phyloP scores from a whole-genome alignment of 345 rosid genomes.

The Geranium rotundifolium region DNA sequence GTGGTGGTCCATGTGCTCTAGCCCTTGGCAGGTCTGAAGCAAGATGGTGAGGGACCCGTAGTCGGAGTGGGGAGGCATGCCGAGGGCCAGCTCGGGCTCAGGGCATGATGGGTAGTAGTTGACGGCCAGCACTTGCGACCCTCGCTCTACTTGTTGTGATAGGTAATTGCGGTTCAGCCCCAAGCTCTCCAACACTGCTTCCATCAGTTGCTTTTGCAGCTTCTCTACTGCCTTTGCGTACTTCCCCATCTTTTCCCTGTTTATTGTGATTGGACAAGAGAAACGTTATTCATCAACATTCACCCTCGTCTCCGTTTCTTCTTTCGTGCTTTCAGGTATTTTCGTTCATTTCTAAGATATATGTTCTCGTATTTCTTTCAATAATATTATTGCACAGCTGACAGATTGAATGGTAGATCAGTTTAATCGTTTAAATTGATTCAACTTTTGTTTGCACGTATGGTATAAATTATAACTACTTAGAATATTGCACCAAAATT shows the following conservation, averaged over 20 bases:
- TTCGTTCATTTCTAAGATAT: too few relatives aligned
- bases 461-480: too few relatives aligned
- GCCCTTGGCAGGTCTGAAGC: conserved; percentile 12
- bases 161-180: conserved; percentile 20
- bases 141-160: conserved; percentile 9
- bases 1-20: conserved; percentile 21
- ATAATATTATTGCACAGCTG: too few relatives aligned
- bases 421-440: too few relatives aligned
- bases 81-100: conserved; percentile 26
- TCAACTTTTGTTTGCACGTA: too few relatives aligned
- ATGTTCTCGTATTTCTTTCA: too few relatives aligned
- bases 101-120: conserved; percentile 34
- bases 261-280: too few relatives aligned
- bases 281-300: too few relatives aligned
- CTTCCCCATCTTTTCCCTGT: conserved; percentile 16
- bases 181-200: conserved; percentile 22
- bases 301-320: too few relatives aligned
- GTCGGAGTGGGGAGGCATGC: conserved; percentile 30
- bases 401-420: too few relatives aligned
- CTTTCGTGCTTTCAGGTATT: too few relatives aligned
- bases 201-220: conserved; percentile 19
- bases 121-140: conserved; percentile 16
- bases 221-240: conserved; percentile 17
- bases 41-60: conserved; percentile 29
- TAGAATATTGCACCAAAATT: too few relatives aligned